A percentile compares a stretch with the other conserved stretches of the same genome.
Conservation (phyloP, 2,329 filamentous ascomycete genomes). For the Paraconiothyrium sp. region DNA sequence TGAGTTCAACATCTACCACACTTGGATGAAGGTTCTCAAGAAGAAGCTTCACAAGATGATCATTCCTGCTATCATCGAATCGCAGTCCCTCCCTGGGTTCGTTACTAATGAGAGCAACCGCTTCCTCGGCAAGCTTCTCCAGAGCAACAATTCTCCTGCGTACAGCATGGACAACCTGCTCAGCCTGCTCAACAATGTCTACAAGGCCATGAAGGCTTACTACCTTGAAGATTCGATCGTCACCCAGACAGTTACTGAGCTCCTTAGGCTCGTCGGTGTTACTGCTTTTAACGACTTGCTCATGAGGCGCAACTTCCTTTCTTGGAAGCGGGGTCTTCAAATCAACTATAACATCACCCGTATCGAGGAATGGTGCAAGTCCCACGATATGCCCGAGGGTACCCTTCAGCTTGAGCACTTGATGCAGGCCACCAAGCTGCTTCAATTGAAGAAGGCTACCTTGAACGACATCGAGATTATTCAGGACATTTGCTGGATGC, state of each 20-base stretch:
- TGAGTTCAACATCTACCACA: conserved; percentile 99
- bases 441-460: conserved; percentile 98
- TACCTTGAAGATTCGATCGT: conserved; percentile 97
- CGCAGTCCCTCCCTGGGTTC: conserved; percentile 96
- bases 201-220: conserved; percentile 98
- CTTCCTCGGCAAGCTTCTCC: conserved; percentile 95
- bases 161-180: conserved; percentile 99
- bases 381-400: conserved; percentile 98
- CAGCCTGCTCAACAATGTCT: conserved; percentile 94
- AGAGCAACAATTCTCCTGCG: conserved; percentile 88
- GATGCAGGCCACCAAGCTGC: conserved; percentile 99
- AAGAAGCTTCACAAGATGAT: conserved; percentile 99
- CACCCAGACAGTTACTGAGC: conserved; percentile 92
- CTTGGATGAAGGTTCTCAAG: conserved; percentile 99
- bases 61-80: conserved; percentile 98
- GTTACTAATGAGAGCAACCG: conserved; percentile 98
- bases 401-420: conserved; percentile 97
- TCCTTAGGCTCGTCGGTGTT: conserved; percentile 91
- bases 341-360: conserved; percentile 99
- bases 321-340: conserved; percentile 98
- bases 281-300: conserved; percentile 98
- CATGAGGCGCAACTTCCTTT: conserved; percentile 98
- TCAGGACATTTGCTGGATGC: conserved; percentile 99
- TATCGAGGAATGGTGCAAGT: conserved; percentile 99
- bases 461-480: conserved; percentile 99